phyloP scores from a whole-genome alignment of 441 rosid species.

The Omphalea diandra region DNA sequence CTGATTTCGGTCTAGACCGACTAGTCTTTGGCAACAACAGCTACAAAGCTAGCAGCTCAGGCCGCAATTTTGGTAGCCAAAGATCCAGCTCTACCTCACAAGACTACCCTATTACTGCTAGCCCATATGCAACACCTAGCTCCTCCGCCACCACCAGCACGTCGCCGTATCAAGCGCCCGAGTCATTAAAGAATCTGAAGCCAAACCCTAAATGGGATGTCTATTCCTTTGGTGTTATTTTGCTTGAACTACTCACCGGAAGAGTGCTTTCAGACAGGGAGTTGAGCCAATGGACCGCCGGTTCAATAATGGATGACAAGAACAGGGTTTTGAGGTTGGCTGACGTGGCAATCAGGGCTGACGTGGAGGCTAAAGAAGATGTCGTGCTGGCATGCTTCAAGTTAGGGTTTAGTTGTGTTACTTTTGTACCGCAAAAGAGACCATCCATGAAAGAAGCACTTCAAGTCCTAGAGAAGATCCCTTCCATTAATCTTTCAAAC shows the following conservation, averaged over 20 bases:
- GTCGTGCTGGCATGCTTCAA: slow-evolving; percentile 55
- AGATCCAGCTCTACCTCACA: slow-evolving; percentile 24
- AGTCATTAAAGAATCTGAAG: slow-evolving; percentile 49
- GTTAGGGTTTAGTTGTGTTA: slow-evolving; percentile 68
- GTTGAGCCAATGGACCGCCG: slow-evolving; percentile 35
- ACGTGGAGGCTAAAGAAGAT: slow-evolving; percentile 51
- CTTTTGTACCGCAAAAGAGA: slow-evolving; percentile 65
- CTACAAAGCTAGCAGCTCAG: slow-evolving; percentile 29
- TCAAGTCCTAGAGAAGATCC: slow-evolving; percentile 61
- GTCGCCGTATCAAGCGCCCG: slow-evolving; percentile 60
- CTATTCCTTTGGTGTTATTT: slow-evolving; percentile 59
- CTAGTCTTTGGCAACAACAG: slow-evolving; percentile 30
- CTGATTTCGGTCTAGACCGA: slow-evolving; percentile 60
- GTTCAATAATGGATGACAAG: slow-evolving; percentile 45
- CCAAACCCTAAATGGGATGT: slow-evolving; percentile 77
- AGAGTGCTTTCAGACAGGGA: slow-evolving; percentile 47
- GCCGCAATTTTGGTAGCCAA: slow-evolving; percentile 34
- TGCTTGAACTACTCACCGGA: slow-evolving; percentile 76
- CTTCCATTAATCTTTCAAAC: slow-evolving; percentile 14
- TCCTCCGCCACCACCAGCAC: slow-evolving; percentile 17
- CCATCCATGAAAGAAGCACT: slow-evolving; percentile 75
- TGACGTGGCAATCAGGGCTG: slow-evolving; percentile 53
- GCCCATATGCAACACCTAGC: slow-evolving; percentile 26
- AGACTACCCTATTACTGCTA: slow-evolving; percentile 22
- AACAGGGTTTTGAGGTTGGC: slow-evolving; percentile 45